Base-by-base conservation (phyloP, 805 yeast genomes). In the Komagataella pseudopastoris region DNA sequence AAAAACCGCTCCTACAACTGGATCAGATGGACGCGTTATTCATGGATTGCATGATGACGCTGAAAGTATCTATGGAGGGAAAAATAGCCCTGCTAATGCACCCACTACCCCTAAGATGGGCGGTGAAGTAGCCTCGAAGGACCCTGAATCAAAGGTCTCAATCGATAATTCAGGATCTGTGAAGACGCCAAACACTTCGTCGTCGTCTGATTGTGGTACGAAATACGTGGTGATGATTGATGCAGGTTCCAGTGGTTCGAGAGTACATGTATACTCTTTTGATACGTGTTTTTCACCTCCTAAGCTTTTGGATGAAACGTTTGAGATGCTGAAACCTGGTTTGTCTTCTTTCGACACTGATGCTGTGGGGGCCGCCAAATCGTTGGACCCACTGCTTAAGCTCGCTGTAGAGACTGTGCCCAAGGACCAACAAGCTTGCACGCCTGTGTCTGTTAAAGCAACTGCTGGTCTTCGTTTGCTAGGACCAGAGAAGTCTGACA, bases 231-330 rank as follows among this genome's bases (percentile, higher is more conserved):
- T 93, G 22, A 89, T 93, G 96, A 74, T 93, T 52, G 99, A 93
- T 71, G 99, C 99, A 6, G 99, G 99, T 6, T 90, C 98, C 1
- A 85, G 96, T 14, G 99, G 99, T 36, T 89, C 97, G 14, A 82
- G 99, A 66, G 86, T 93, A 45, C 99, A 95, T 67, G 83, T 93
- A 49, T 93, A 95, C 69, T 81, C 85, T 59, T 93, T 93, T 70
- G 87, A 88, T 70, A 81, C 88, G 52, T 90, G 98, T 63, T 74
- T 73, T 49, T 78, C 85, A 44, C 91, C 96, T 52, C 98, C 99
- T 47, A 74, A 71, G 53, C 80, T 93, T 58, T 67, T 88, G 52
- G 71, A 75, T 49, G 99, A 93, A 71, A 78, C 76, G 51, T 93
- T 93, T 65, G 72, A 89, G 63, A 88, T 87, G 96, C 70, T 85